Conservation (phyloP, 169 alveolate genomes). For the Cryptosporidium parvum region DNA sequence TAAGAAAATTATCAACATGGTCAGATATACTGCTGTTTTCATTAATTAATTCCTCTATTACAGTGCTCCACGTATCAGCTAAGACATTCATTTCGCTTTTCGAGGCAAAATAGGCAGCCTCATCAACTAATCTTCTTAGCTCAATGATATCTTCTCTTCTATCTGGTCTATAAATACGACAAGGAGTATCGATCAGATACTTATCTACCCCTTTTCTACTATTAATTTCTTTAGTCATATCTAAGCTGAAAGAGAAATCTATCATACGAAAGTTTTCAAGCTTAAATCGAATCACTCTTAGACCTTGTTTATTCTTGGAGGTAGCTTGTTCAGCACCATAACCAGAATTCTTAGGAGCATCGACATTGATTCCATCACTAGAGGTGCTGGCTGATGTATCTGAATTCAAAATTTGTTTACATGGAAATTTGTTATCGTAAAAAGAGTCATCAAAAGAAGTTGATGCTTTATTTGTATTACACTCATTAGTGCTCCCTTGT, state of each 20-base stretch:
- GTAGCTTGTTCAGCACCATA: not conserved
- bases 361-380: not conserved
- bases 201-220: conserved; percentile 54
- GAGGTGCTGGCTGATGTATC: not conserved
- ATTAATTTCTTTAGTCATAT: conserved; percentile 34
- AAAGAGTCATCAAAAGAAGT: not conserved
- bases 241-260: conserved; percentile 56
- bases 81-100: conserved; percentile 40
- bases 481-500: not conserved
- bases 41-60: conserved; percentile 64
- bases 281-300: conserved; percentile 51
- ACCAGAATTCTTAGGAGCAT: not conserved
- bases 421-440: not conserved
- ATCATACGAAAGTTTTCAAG: conserved; percentile 64
- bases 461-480: not conserved
- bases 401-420: not conserved
- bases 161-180: conserved; percentile 66
- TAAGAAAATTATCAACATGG: conserved; percentile 55
- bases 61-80: conserved; percentile 74
- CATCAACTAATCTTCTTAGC: conserved; percentile 50
- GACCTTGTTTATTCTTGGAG: conserved; percentile 27
- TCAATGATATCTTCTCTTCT: conserved; percentile 63
- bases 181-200: conserved; percentile 64
- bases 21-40: conserved; percentile 60
- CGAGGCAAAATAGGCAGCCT: conserved; percentile 38